phyloP scores from a whole-genome alignment of 306 rosid genomes.

The Luffa aegyptiaca region DNA sequence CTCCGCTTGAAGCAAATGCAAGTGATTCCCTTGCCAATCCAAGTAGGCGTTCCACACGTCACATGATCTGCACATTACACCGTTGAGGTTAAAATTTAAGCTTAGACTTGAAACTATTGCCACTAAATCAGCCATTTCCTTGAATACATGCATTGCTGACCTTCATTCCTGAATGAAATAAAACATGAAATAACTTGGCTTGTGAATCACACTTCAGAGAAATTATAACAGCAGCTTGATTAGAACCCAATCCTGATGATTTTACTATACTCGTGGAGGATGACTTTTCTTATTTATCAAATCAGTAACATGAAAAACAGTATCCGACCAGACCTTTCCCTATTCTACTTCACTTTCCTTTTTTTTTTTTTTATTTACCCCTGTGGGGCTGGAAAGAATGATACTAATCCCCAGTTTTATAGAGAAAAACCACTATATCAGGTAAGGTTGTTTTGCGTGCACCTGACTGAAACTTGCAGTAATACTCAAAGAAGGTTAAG shows the following conservation, averaged over 20 bases:
- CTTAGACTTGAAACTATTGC: neutral
- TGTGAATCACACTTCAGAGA: neutral
- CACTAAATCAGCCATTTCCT: neutral
- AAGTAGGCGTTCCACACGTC: slow-evolving; percentile 47
- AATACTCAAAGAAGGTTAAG: neutral
- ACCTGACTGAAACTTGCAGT: neutral
- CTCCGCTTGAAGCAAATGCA: slow-evolving; percentile 84
- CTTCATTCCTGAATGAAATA: neutral
- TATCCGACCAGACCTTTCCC: neutral
- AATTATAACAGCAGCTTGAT: slow-evolving; percentile 3
- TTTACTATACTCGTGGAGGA: neutral
- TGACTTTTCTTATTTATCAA: neutral
- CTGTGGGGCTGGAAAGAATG: neutral
- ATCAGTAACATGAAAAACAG: neutral
- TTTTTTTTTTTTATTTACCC: neutral
- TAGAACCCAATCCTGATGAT: neutral
- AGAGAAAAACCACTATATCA: neutral
- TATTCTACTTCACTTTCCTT: neutral
- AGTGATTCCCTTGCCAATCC: slow-evolving; percentile 82
- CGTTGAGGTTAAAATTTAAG: neutral
- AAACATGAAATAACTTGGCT: neutral
- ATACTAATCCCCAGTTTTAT: neutral
- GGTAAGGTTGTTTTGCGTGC: neutral
- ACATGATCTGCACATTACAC: slow-evolving; percentile 45
- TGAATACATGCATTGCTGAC: neutral